Evolutionary conservation across 768 basidiomycete species (phyloP).

Genomic region (Kwoniella mangroviensis): DNA sequence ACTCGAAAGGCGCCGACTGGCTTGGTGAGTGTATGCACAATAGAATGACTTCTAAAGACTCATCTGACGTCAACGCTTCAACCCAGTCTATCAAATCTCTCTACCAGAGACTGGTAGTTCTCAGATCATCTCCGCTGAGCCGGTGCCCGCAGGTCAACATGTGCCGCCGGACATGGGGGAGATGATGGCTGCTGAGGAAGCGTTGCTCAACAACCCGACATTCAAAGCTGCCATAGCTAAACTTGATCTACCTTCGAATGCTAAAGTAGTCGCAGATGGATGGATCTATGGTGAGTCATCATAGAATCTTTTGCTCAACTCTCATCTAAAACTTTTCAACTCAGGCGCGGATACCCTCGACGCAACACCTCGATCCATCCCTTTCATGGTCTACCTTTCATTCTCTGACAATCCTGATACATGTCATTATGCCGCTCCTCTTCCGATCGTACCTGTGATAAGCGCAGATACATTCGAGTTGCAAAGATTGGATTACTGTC

Average conservation of each 20-base stretch:
- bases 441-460: constrained; percentile 18
- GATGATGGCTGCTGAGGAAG: constrained; percentile 29
- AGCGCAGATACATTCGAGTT: constrained; percentile 8
- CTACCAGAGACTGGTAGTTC: background rate
- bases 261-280: constrained; percentile 27
- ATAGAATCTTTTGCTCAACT: background rate
- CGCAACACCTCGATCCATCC: constrained; percentile 21
- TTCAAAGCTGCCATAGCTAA: constrained; percentile 25
- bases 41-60: background rate
- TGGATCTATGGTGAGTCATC: constrained; percentile 26
- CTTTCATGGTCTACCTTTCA: constrained; percentile 31
- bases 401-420: constrained; percentile 23
- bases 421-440: constrained; percentile 34
- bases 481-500: background rate
- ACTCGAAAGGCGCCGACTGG: background rate
- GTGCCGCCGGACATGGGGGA: constrained; percentile 29
- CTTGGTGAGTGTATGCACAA: constrained; percentile 6
- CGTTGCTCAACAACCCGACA: constrained; percentile 22
- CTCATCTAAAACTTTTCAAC: background rate
- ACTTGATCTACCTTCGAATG: constrained; percentile 19
- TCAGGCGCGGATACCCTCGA: constrained; percentile 14
- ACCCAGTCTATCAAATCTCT: constrained; percentile 1
- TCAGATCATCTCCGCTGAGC: background rate
- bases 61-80: background rate
- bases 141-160: constrained; percentile 7